A percentile compares a stretch with the other conserved stretches of the same genome.
Evolutionary conservation across 2,329 filamentous ascomycete species (phyloP).

Genomic region (Cercospora brassicicola): DNA sequence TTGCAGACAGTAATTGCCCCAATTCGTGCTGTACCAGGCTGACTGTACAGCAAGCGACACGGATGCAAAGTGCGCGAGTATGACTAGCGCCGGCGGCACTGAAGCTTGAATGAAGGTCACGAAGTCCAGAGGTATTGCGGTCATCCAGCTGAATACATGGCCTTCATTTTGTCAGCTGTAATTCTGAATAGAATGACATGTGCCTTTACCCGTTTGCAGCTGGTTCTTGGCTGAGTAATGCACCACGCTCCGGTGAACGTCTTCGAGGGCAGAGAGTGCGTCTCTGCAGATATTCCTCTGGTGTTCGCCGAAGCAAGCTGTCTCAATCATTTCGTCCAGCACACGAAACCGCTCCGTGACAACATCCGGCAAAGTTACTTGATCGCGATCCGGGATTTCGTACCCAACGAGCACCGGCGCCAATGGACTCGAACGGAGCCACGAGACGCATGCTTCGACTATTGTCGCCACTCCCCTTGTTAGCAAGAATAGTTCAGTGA

Average conservation of each 20-base stretch:
- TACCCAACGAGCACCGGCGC: slow-evolving; percentile 17
- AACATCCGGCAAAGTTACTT: slow-evolving; percentile 10
- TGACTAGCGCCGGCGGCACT: slow-evolving; percentile 27
- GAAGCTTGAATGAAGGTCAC: slow-evolving; percentile 22
- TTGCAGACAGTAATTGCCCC: slow-evolving; percentile 27
- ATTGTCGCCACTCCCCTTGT: slow-evolving; percentile 27
- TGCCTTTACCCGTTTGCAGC: slow-evolving; percentile 12
- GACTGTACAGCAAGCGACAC: slow-evolving; percentile 18
- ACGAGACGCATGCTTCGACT: slow-evolving; percentile 17
- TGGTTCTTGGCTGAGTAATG: slow-evolving; percentile 7
- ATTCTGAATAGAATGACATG: neutral
- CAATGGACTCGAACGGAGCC: slow-evolving; percentile 21
- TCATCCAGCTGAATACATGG: slow-evolving; percentile 22
- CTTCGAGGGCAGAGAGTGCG: slow-evolving; percentile 5
- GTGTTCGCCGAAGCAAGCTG: neutral
- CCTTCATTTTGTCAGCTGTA: slow-evolving; percentile 3
- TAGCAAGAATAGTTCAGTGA: slow-evolving; percentile 29
- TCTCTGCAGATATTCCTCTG: slow-evolving; percentile 11
- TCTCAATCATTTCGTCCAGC: slow-evolving; percentile 10
- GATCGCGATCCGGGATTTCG: slow-evolving; percentile 4
- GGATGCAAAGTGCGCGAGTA: slow-evolving; percentile 30
- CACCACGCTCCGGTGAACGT: slow-evolving; percentile 10
- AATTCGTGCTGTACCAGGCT: slow-evolving; percentile 27
- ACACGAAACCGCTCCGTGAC: slow-evolving; percentile 11
- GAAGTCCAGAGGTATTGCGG: slow-evolving; percentile 19